These are phyloP conservation scores for Penicillium manginii DNA, from an alignment of 495 filamentous ascomycete genomes.

Conservation along the genomic window DNA sequence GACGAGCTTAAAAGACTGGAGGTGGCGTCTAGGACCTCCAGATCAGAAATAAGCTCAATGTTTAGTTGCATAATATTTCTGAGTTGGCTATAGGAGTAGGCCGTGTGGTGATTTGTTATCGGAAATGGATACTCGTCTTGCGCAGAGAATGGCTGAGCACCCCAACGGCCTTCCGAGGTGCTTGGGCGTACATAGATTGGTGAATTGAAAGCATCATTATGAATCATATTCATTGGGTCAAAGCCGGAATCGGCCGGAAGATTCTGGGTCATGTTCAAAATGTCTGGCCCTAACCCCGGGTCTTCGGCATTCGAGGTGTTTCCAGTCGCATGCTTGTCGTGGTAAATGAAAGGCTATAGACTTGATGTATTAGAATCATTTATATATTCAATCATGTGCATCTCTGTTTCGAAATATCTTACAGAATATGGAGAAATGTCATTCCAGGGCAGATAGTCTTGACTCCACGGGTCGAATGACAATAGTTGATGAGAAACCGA, in stretches of 20 bases:
- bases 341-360: too few relatives aligned
- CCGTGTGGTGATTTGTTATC: background rate
- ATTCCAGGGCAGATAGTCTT: background rate
- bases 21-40: constrained; percentile 8
- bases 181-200: background rate
- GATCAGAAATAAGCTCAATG: constrained; percentile 23
- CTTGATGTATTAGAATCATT: too few relatives aligned
- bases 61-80: constrained; percentile 22
- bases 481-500: background rate
- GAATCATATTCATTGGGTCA: background rate
- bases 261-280: background rate
- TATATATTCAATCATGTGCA: background rate
- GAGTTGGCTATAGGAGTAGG: background rate
- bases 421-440: background rate
- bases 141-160: background rate
- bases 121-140: background rate
- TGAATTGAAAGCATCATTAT: background rate
- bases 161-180: background rate
- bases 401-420: background rate
- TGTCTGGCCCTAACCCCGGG: too few relatives aligned
- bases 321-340: too few relatives aligned
- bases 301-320: too few relatives aligned
- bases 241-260: background rate
- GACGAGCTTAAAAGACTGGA: background rate
- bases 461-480: background rate